Base-by-base conservation (phyloP, 352 stramenopile species). In the Phytopythium aichiense region DNA sequence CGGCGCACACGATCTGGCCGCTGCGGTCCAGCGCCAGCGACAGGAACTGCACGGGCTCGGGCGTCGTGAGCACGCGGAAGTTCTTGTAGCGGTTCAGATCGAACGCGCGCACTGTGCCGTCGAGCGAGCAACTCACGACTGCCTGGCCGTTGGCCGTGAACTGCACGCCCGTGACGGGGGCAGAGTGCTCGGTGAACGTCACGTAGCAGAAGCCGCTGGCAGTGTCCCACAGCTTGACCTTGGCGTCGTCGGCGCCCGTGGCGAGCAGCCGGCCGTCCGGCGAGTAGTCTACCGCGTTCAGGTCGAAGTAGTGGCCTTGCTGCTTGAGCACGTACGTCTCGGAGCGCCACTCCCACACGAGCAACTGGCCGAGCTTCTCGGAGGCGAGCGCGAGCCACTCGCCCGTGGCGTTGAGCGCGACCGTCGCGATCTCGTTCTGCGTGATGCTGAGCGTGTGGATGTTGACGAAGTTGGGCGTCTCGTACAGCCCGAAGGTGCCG, bases 321-420 rank as follows among this genome's bases (percentile, higher is more conserved):
- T 99, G 98, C 76, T 99, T 99, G 15, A 99, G 80, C 49, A 99
- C 94, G 66, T 99, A 99, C 23, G 96, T 99, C 85, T 99, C 98
- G 0, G 92, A 98, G 61, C 98, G 85, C 98, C 98, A 99, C 68
- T 99, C 98, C 98, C 98, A 99, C 37, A 99, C 97, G 20, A 99
- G 81, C 30, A 99, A 74, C 79, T 99, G 98, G n/a, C 98, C 96
- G n/a, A 98, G 94, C 56, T 96, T 95, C 42, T 96, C 91, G 59
- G 92, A 99, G 16, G 94, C 98, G 60, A 99, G 97, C 15, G 97
- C 97, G 50, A 99, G 79, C 98, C 98, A 99, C 62, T 99, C 98
- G 13, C 97, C 97, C 4, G 91, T 95, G 31, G 79, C 71, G 68
- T 98, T 99, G 31, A 99, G 95, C 25, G 93, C 87, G 23, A 98